Base-by-base conservation (phyloP, 2,329 filamentous ascomycete species). In the Fusarium cicatricum region DNA sequence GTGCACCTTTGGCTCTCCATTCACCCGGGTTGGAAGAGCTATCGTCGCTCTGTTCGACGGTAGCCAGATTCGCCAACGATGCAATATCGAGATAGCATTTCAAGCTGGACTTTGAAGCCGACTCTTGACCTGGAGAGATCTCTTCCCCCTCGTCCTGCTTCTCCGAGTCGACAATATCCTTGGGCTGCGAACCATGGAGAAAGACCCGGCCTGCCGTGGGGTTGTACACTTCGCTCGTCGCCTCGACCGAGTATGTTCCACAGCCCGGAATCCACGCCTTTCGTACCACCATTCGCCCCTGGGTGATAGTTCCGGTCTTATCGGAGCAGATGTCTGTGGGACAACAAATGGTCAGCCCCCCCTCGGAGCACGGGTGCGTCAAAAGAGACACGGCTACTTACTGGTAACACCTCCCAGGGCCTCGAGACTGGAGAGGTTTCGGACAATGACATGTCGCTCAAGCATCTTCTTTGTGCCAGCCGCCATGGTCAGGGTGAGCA, bases 1-100 rank as follows among this genome's bases (percentile, higher is more conserved):
- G 86, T 60, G 89, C 87, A 37, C 87, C 88, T 41, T 85, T 82
- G 21, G 84, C 85, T 49, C 83, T 79, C 87, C 87, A 90, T 48
- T 80, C 74, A 12, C 70, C 73, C 3, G 52, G 41, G 0, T 11
- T 84, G 70, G 70, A 75, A 11, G 76, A 77, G 11, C 72, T 66
- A 10, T 72, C 67, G 15, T 69, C 47, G 2, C 72, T 77, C 56
- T 82, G 78, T 58, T 85, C 77, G 57, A 90, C 82, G 31, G 81
- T 81, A 2, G 87, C 86, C 19, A 90, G 75, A 64, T 90, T 90
- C 34, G 86, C 86, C 41, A 90, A 79, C 0, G 86, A 83, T 5
- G 86, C 85, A 26, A 88, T 80, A 49, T 86, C 82, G 34, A 90
- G 79, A 62, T 84, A 88, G 5, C 82, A 59, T 86, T 80, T 72